Percentiles rank a stretch among this genome's conserved stretches.
phyloP scores from a whole-genome alignment of 2,329 filamentous ascomycete species.

The Diaporthe helianthi region DNA sequence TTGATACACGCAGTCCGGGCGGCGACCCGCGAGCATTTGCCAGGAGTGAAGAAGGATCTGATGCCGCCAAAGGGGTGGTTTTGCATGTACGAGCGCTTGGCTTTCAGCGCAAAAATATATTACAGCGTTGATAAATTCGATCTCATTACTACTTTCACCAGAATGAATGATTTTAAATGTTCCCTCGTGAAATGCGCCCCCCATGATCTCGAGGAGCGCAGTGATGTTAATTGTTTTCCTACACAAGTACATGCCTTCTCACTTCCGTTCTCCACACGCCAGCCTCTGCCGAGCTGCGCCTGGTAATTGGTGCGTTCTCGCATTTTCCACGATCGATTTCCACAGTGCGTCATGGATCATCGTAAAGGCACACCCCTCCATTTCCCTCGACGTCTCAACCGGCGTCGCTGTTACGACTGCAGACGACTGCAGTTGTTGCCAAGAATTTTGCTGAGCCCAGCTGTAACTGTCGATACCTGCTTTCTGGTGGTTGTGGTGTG shows the following conservation, averaged over 20 bases:
- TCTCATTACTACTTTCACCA: background rate
- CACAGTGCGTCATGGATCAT: background rate
- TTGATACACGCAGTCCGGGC: background rate
- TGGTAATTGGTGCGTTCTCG: too few species aligned
- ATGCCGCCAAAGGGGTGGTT: background rate
- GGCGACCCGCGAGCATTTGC: conserved; percentile 10
- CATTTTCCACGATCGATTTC: background rate
- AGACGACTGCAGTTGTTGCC: background rate
- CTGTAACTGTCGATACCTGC: background rate
- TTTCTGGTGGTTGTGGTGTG: background rate
- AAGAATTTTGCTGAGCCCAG: background rate
- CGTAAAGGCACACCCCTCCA: background rate
- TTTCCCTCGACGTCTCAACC: background rate
- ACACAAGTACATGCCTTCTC: too few species aligned
- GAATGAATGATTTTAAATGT: accelerated
- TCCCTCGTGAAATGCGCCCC: background rate
- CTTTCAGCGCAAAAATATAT: background rate
- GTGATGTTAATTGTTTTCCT: too few species aligned
- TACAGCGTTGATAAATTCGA: background rate
- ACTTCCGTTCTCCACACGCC: background rate
- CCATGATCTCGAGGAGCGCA: accelerated
- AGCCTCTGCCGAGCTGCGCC: background rate
- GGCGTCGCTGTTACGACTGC: background rate
- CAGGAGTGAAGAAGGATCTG: conserved; percentile 1
- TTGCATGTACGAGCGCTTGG: background rate